phyloP scores from a whole-genome alignment of 2,329 filamentous ascomycete species.

The Pyrenochaeta sp. region DNA sequence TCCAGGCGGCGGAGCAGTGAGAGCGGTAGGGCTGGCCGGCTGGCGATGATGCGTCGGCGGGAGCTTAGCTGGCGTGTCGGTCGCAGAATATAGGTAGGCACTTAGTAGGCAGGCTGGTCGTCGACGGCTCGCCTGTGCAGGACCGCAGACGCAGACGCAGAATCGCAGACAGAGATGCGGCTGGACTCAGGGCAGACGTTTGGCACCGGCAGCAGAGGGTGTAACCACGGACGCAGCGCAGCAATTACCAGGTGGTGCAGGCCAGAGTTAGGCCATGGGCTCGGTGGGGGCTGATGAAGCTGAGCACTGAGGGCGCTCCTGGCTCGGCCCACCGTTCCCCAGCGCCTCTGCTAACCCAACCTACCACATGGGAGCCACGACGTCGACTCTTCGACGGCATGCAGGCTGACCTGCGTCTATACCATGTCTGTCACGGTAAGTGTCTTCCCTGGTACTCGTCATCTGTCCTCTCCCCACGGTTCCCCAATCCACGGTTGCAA shows the following conservation, averaged over 20 bases:
- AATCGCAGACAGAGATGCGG: too few species aligned
- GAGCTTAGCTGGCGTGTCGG: conserved; percentile 8
- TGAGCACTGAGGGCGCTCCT: not conserved
- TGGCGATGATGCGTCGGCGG: conserved; percentile 7
- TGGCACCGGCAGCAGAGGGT: conserved; percentile 8
- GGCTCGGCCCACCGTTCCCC: not conserved
- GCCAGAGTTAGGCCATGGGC: not conserved
- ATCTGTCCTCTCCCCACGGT: not conserved
- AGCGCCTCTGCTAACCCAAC: too few species aligned
- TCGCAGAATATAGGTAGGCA: too few species aligned
- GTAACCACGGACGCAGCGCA: conserved; percentile 13
- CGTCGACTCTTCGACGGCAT: conserved; percentile 11
- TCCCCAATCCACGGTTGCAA: not conserved
- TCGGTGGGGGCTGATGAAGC: conserved; percentile 10
- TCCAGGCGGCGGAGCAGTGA: conserved; percentile 12
- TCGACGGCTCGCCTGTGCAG: too few species aligned
- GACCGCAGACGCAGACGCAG: too few species aligned
- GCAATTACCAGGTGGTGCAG: too few species aligned
- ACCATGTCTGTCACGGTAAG: conserved; percentile 59
- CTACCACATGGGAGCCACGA: conserved; percentile 1
- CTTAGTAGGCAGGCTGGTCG: too few species aligned
- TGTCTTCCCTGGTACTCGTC: conserved; percentile 5
- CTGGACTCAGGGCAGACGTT: too few species aligned
- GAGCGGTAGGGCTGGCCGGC: conserved; percentile 16
- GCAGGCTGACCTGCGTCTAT: conserved; percentile 16